Base-by-base conservation (phyloP, 495 filamentous ascomycete species). In the Schizothecium vesticola region DNA sequence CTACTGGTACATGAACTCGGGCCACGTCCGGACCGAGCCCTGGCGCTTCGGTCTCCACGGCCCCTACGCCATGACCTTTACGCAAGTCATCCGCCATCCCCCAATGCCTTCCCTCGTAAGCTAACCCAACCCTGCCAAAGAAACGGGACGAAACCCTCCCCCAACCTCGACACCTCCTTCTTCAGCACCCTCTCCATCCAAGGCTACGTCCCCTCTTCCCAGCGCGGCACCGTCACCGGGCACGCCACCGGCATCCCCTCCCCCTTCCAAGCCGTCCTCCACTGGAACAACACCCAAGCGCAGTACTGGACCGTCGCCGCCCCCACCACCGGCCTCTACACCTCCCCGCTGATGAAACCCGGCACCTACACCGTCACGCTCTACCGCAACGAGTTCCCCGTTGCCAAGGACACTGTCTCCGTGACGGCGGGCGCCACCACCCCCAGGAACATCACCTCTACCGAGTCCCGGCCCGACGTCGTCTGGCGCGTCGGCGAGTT, bases 1-100 rank as follows among this genome's bases (percentile, higher is more conserved):
- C 0, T 88, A 87, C 74, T 87, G 83, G 79, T 89, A 88, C 75
- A 88, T 88, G 87, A 87, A 87, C 76, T 84, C 81, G 7, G 83
- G 82, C 2, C 85, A 87, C 64, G 84, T 86, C 28, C 81, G 86
- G 70, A 88, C 86, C 3, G 87, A 89, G 67, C 67, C 77, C 10
- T 87, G 79, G 77, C 77, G 87, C 7, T 84, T 82, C 76, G 87
- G 87, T 10, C 75, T 89, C 64, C 84, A 87, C 75, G 86, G 87
- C 16, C 86, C 86, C 0, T 89, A 88, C 69, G 82, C 82, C 5
- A 82, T 87, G 77, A 75, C 79, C 58, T 88, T 88, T 73, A 84
- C 84, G 71, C 79, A 21, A 77, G 82, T 25, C 24, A 5, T 5
- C 13, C 33, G 13, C 33, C 43, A 16, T n/a, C 12, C 36, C 19